Evolutionary conservation across 1,284 basidiomycete genomes (phyloP).

Genomic region (Austroboletus niveus): DNA sequence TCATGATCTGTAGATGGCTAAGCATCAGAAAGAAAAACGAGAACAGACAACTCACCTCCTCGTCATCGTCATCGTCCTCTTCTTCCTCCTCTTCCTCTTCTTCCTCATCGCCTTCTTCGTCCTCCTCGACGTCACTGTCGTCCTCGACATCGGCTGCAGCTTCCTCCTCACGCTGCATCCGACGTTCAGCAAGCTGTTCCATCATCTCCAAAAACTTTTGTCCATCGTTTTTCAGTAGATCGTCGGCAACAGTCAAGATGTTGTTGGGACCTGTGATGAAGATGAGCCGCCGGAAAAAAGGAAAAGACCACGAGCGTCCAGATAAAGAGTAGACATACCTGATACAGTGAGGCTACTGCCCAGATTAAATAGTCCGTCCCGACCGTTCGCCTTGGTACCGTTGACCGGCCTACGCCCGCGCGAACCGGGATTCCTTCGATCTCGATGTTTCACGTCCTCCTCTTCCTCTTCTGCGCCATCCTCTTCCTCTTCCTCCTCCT

Average conservation of each 20-base stretch:
- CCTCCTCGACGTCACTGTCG: conserved; percentile 52
- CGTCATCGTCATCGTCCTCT: conserved; percentile 46
- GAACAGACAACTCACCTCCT: conserved; percentile 40
- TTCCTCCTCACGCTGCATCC: conserved; percentile 91
- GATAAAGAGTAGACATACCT: conserved; percentile 48
- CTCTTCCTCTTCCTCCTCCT: conserved; percentile 65
- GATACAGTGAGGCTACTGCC: conserved; percentile 81
- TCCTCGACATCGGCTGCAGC: conserved; percentile 73
- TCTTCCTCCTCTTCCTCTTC: conserved; percentile 43
- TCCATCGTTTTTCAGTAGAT: conserved; percentile 96
- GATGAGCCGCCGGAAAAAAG: conserved; percentile 5
- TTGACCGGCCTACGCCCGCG: conserved; percentile 37
- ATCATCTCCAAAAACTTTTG: conserved; percentile 99
- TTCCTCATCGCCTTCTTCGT: conserved; percentile 49
- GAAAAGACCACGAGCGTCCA: conserved; percentile 2
- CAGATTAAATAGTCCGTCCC: conserved; percentile 74
- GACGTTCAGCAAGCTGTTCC: conserved; percentile 95
- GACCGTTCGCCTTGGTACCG: conserved; percentile 42
- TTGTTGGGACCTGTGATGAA: conserved; percentile 62
- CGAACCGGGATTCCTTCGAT: conserved; percentile 34
- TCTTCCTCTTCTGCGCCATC: conserved; percentile 61
- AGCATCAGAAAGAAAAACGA: conserved; percentile 9
- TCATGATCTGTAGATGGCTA: conserved; percentile 53
- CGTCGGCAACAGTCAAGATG: conserved; percentile 98
- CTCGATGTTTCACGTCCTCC: conserved; percentile 38